Evolutionary conservation across 495 filamentous ascomycete genomes (phyloP), one percentile per base, ranked within the genome.

Genomic region (Penicillium taxi): DNA sequence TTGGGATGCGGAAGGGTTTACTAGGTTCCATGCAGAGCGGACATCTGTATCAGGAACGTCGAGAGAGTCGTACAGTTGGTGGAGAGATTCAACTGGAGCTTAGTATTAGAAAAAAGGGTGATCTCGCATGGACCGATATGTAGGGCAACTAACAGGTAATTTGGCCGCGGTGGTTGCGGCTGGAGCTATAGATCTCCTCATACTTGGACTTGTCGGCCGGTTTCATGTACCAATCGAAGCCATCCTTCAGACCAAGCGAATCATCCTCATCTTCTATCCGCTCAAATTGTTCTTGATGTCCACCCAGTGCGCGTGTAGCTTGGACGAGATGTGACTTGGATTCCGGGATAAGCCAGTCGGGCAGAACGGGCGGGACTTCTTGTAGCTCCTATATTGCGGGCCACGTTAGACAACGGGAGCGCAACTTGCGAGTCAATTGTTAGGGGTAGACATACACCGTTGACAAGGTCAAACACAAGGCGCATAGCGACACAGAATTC

Each of bases 401-500:
- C 17, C 23, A 28, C 6, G 37, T 35, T 26, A 36, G 24, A 32
- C 13, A 35, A 15, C 16, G 17, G 5, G 11, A 23, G 24, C 15
- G 7, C 11, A 35, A 23, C 9, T n/a, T 18, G 9, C 19, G 20
- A 17, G 37, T n/a, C 17, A 9, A 8, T 14, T 16, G 12, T 23
- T 12, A 18, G 17, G 26, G 13, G 15, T 4, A 14, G 28, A 70
- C 81, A 46, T 67, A 93, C 87, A 50, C 91, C 91, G 61, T 98
- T 98, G 22, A 96, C 81, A 32, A 96, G 55, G 60, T 98, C 91
- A 55, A 95, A 98, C 35, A 96, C 94, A 37, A 98, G 63, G 57
- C 91, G 73, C 93, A 98, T 96, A 16, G 91, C 91, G 30, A 98
- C 91, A 56, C 91, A 98, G 58, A 98, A 98, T 67, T 98, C 91